These are phyloP conservation scores for Cladosporium velox DNA, from an alignment of 2,329 filamentous ascomycete genomes.

Conservation along the genomic window DNA sequence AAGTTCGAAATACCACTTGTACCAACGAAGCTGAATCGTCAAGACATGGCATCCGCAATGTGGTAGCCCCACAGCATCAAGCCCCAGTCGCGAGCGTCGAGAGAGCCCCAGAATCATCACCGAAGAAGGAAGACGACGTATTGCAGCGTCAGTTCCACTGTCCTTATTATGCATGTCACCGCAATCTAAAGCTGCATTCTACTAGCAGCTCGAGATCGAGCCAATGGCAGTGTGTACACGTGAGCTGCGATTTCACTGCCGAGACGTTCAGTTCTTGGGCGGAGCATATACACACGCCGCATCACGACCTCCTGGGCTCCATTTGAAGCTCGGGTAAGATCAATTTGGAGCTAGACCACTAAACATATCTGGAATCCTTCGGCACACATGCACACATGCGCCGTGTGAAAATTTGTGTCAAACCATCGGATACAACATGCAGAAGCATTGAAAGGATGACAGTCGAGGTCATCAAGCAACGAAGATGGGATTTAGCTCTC, in stretches of 20 bases:
- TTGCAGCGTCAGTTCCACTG: conserved; percentile 6
- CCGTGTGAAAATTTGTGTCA: no score
- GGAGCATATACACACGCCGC: conserved; percentile 1
- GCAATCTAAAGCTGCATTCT: not conserved
- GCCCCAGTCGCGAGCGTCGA: not conserved
- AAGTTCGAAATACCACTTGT: not conserved
- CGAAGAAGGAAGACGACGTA: not conserved
- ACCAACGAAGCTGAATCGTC: not conserved
- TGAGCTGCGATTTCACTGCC: not conserved
- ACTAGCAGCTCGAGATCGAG: not conserved
- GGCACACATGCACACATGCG: no score
- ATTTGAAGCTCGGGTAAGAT: not conserved
- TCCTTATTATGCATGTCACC: conserved; percentile 14
- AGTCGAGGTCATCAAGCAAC: not conserved
- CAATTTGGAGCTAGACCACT: no score
- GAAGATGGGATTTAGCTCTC: not conserved
- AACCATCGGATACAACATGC: not conserved
- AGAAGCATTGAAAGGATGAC: not conserved
- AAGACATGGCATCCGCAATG: not conserved
- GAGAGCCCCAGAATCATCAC: not conserved
- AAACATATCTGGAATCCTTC: no score
- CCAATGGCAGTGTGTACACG: not conserved
- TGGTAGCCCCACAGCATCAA: not conserved
- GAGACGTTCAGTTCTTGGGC: not conserved
- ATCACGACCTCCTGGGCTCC: conserved; percentile 6